These are phyloP conservation scores for Theobroma grandiflorum DNA, from an alignment of 441 rosid species.

Conservation along the genomic window DNA sequence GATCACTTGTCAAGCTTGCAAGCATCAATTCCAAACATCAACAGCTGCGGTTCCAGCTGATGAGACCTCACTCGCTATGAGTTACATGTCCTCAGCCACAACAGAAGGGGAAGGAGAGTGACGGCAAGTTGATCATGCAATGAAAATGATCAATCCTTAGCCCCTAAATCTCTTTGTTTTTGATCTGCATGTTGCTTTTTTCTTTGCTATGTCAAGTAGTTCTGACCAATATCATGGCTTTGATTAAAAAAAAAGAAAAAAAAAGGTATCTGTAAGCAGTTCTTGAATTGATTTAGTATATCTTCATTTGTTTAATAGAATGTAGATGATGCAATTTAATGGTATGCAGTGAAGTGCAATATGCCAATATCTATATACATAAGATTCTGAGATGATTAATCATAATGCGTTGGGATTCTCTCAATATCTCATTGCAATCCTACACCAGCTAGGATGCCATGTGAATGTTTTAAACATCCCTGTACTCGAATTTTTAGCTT, in stretches of 20 bases:
- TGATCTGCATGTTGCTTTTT: conserved; percentile 30
- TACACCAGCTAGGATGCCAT: conserved; percentile 10
- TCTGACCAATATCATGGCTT: conserved; percentile 25
- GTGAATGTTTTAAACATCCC: conserved; percentile 14
- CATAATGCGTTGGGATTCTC: neutral
- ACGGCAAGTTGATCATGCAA: conserved; percentile 25
- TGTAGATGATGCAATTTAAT: conserved; percentile 14
- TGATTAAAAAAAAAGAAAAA: neutral
- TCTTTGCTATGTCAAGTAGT: conserved; percentile 23
- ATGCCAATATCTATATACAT: conserved; percentile 10
- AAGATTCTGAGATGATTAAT: conserved; percentile 30
- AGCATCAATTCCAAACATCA: conserved; percentile 67
- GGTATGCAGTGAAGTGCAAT: conserved; percentile 33
- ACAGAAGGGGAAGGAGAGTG: conserved; percentile 74
- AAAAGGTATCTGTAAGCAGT: conserved; percentile 23
- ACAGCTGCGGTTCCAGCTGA: conserved; percentile 49
- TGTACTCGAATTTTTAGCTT: conserved; percentile 5
- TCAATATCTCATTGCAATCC: neutral
- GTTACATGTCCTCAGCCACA: conserved; percentile 89
- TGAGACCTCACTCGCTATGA: conserved; percentile 79
- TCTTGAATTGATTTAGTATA: conserved; percentile 27
- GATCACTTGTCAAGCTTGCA: conserved; percentile 90
- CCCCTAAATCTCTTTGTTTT: conserved; percentile 19
- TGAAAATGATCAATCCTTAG: neutral
- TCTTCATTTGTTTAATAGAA: conserved; percentile 28